Evolutionary conservation across 371 early-diverging fungal species (phyloP), one percentile per base, ranked within the genome.

Genomic region (Chytridiales sp.): DNA sequence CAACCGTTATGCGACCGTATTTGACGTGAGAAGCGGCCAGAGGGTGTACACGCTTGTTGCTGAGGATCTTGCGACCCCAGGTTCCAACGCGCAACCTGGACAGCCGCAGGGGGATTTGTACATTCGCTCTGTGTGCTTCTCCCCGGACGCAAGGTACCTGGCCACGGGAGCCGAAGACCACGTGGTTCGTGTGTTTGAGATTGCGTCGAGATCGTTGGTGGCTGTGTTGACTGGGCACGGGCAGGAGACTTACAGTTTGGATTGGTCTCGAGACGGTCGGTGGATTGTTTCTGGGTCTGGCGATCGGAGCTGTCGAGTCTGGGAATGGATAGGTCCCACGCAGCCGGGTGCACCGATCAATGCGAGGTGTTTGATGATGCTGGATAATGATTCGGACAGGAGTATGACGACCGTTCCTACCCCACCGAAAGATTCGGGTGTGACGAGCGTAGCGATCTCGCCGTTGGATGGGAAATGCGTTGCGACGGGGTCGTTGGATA

Each of bases 101-200:
- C 61, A 60, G 19, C 59, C 59, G 1, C 24, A 40, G 11, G 50
- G 79, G 39, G 97, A 96, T 74, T 72, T 94, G 38, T 97, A 97
- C 63, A 93, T 97, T 68, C 89, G 98, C 40, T 90, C 94, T 2
- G 95, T 98, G 30, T 93, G 93, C 74, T 99, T 99, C 66, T 93
- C 94, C 60, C 95, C 95, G 8, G 96, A 97, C 68, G 90, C 91
- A 57, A 85, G 82, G 50, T 88, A 70, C 57, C 77, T 98, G 36
- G 99, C 97, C 4, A 95, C 99, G 1, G 99, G 99, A 39, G 97
- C 96, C 15, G 97, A 98, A 73, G 99, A 98, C 72, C 92, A 88
- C 61, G 86, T 90, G 56, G 92, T 97, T 59, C 86, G 97, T 49
- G 85, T 92, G 19, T 82, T 79, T 75, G 69, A 78, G 52, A 72